Evolutionary conservation across 768 basidiomycete species (phyloP).

Genomic region (Pleurotus platypus): DNA sequence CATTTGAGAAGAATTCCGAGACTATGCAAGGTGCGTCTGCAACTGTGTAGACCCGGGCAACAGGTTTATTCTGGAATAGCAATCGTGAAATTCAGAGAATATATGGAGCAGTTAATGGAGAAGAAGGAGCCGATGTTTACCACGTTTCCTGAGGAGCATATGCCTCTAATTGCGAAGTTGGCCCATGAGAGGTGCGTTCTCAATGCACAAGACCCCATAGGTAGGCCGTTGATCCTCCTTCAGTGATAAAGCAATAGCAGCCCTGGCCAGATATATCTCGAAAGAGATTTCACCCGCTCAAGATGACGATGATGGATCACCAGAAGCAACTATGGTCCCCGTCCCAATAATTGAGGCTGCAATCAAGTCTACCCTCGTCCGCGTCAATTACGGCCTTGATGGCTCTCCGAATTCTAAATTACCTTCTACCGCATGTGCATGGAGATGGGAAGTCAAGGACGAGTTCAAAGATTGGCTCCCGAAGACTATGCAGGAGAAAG

Average conservation of each 20-base stretch:
- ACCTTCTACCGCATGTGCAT: conserved; percentile 65
- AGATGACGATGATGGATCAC: conserved; percentile 46
- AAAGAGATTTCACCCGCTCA: conserved; percentile 62
- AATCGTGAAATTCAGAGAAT: conserved; percentile 72
- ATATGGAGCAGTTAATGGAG: conserved; percentile 55
- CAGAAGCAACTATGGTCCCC: conserved; percentile 37
- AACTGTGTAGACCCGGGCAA: conserved; percentile 5
- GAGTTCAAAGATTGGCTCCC: conserved; percentile 61
- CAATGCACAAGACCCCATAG: not conserved
- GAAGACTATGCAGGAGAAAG: conserved; percentile 59
- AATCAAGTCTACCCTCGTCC: conserved; percentile 58
- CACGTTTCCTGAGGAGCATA: conserved; percentile 64
- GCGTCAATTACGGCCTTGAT: conserved; percentile 83
- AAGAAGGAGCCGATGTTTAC: conserved; percentile 46
- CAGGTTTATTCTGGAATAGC: conserved; percentile 35
- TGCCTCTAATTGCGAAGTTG: conserved; percentile 75
- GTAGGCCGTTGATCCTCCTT: conserved; percentile 1
- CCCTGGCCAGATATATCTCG: conserved; percentile 68
- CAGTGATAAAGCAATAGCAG: conserved; percentile 69
- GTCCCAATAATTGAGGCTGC: conserved; percentile 59
- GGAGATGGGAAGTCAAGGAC: conserved; percentile 85
- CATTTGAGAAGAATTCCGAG: conserved; percentile 77
- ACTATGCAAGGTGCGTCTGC: conserved; percentile 67
- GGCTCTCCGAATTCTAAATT: conserved; percentile 40
- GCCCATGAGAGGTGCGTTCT: conserved; percentile 75